phyloP scores from a whole-genome alignment of 2,329 filamentous ascomycete genomes.

The Fusarium xyrophilum region DNA sequence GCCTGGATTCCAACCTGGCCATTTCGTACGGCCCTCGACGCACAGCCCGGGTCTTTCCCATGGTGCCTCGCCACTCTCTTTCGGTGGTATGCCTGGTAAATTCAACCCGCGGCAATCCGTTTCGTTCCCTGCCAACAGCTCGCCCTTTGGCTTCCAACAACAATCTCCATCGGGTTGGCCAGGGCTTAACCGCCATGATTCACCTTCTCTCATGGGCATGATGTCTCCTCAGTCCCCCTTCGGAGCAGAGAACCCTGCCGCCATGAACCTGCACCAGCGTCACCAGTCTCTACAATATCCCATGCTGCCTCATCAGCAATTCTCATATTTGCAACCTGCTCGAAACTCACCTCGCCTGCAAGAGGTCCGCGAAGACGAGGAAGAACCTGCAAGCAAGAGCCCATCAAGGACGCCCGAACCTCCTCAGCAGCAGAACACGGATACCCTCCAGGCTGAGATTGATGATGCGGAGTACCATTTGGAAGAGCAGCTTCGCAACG shows the following conservation, averaged over 20 bases:
- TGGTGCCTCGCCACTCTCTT: slow-evolving; percentile 75
- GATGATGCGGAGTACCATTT: slow-evolving; percentile 86
- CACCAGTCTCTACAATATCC: slow-evolving; percentile 67
- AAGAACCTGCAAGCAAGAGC: slow-evolving; percentile 62
- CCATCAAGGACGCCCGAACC: slow-evolving; percentile 63
- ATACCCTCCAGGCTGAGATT: slow-evolving; percentile 84
- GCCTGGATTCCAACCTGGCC: slow-evolving; percentile 62
- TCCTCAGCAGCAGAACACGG: slow-evolving; percentile 55
- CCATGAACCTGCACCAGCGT: slow-evolving; percentile 58
- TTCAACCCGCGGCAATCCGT: slow-evolving; percentile 77
- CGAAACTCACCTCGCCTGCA: slow-evolving; percentile 69
- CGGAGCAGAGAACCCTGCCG: slow-evolving; percentile 57
- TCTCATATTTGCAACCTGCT: slow-evolving; percentile 61
- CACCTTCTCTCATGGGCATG: slow-evolving; percentile 66
- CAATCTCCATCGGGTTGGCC: slow-evolving; percentile 66
- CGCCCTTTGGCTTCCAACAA: slow-evolving; percentile 71
- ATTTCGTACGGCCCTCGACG: slow-evolving; percentile 67
- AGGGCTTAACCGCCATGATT: slow-evolving; percentile 63
- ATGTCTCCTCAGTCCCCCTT: slow-evolving; percentile 72
- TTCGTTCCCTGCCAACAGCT: slow-evolving; percentile 67
- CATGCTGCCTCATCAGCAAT: slow-evolving; percentile 62
- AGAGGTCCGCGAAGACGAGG: slow-evolving; percentile 76
- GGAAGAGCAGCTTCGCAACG: slow-evolving; percentile 78
- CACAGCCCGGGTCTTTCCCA: slow-evolving; percentile 70
- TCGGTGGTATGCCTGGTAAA: slow-evolving; percentile 63